Evolutionary conservation across 23 red algal genomes (phyloP), one percentile per base, ranked within the genome.

Genomic region (Gracilaria domingensis): DNA sequence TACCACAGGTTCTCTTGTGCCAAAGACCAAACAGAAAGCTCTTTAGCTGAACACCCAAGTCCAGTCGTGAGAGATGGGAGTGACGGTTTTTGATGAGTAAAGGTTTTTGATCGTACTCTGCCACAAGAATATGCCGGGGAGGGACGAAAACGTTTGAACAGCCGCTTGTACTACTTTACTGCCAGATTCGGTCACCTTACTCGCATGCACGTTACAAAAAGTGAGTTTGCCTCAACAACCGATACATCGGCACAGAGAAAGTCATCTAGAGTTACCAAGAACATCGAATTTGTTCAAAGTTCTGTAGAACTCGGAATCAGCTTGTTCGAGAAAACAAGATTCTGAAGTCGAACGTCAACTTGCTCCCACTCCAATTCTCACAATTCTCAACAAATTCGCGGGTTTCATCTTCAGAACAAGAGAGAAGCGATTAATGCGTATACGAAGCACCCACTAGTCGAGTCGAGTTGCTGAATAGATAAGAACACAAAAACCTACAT

Each of bases 1-100:
- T 77, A 50, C 45, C 40, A 50, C 72, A 77, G 72, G 23, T 50
- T 49, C 20, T 30, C n/a, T 50, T 77, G 72, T 50, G 32, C 64
- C 9, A 24, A 36, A 69, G 17, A 37, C 1, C 64, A 36, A 36
- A 17, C 25, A 69, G 64, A 9, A 37, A 12, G 3, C 0, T 20
- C 11, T 4, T 45, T 4, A 45, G 42, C 5, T 45, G 42, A 45
- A 36, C 4, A 36, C 0, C 30, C 9, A 37, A 36, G 32, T 32
- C 2, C 30, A 20, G 11, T 17, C 8, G 14, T 34, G 11, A 32
- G 12, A 36, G 64, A 36, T 12, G 8, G 59, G 59, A 62, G 59
- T n/a, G n/a, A n/a, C n/a, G n/a, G n/a, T n/a, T n/a, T n/a, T n/a
- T n/a, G n/a, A n/a, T n/a, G n/a, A n/a, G n/a, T n/a, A 62, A 6